Conservation (phyloP, 805 yeast species). For the Ogataea ramenticola region DNA sequence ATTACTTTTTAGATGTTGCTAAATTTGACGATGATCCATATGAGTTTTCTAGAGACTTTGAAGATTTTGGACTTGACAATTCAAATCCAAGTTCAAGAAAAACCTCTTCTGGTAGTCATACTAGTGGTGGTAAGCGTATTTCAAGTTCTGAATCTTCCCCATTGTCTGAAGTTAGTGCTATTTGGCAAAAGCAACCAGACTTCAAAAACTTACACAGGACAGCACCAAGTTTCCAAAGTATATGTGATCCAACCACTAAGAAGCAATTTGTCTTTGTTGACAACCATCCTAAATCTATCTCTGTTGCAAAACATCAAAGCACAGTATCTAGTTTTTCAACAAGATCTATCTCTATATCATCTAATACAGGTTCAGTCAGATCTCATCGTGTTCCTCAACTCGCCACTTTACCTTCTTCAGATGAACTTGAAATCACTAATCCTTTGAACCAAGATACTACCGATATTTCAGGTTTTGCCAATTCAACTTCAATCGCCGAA, state of each 20-base stretch:
- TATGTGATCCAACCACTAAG: constrained; percentile 15
- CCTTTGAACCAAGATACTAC: constrained; percentile 16
- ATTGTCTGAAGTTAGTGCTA: constrained; percentile 20
- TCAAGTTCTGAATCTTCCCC: constrained; percentile 17
- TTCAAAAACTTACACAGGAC: constrained; percentile 13
- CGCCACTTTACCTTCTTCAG: background rate
- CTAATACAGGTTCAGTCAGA: background rate
- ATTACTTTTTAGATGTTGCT: constrained; percentile 25
- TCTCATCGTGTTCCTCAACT: background rate
- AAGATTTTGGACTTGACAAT: constrained; percentile 5
- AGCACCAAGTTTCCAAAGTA: constrained; percentile 18
- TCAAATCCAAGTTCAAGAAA: constrained; percentile 1
- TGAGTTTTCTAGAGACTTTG: constrained; percentile 26
- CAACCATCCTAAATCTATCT: constrained; percentile 16
- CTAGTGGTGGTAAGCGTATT: constrained; percentile 7
- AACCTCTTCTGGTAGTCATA: background rate
- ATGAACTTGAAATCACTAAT: constrained; percentile 11
- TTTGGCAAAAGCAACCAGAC: constrained; percentile 27
- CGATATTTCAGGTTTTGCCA: constrained; percentile 1
- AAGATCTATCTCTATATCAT: background rate
- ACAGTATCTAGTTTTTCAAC: constrained; percentile 1
- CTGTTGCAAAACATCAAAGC: constrained; percentile 9
- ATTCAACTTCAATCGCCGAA: background rate
- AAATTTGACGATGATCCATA: constrained; percentile 34
- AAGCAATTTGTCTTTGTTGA: constrained; percentile 11